These are phyloP conservation scores for Ensete ventricosum DNA, from an alignment of 176 grass and related monocot species.

Conservation along the genomic window DNA sequence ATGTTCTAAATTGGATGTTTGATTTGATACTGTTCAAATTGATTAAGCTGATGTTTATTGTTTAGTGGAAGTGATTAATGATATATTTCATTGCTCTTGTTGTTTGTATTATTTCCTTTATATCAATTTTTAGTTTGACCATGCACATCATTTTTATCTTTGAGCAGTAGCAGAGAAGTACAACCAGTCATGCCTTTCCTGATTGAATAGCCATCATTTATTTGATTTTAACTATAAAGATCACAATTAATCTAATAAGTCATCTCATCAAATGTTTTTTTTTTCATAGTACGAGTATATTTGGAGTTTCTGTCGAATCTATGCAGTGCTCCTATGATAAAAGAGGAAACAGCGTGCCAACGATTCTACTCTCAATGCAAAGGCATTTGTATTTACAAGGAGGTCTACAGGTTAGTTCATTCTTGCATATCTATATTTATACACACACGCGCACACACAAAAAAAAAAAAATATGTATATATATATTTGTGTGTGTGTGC, in stretches of 20 bases:
- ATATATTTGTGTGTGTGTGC: too few relatives aligned
- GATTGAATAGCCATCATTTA: neutral
- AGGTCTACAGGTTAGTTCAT: constrained; percentile 61
- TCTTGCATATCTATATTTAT: neutral
- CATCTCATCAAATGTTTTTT: neutral
- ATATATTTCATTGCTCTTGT: neutral
- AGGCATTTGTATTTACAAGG: constrained; percentile 51
- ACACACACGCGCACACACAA: neutral
- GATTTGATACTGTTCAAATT: neutral
- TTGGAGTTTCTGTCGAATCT: constrained; percentile 78
- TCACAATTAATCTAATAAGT: neutral
- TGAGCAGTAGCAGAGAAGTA: neutral
- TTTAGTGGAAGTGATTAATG: neutral
- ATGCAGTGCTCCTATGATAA: constrained; percentile 83
- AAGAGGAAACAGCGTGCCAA: constrained; percentile 81
- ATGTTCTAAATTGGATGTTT: neutral
- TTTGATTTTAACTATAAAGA: neutral
- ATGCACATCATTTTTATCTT: neutral
- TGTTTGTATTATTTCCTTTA: neutral
- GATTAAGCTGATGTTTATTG: neutral
- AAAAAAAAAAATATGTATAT: neutral
- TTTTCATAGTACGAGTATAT: constrained; percentile 51
- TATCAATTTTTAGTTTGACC: neutral
- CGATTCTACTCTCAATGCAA: constrained; percentile 73
- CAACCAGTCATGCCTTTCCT: neutral